phyloP scores from a whole-genome alignment of 495 filamentous ascomycete species.

The Lasiosphaeria miniovina region DNA sequence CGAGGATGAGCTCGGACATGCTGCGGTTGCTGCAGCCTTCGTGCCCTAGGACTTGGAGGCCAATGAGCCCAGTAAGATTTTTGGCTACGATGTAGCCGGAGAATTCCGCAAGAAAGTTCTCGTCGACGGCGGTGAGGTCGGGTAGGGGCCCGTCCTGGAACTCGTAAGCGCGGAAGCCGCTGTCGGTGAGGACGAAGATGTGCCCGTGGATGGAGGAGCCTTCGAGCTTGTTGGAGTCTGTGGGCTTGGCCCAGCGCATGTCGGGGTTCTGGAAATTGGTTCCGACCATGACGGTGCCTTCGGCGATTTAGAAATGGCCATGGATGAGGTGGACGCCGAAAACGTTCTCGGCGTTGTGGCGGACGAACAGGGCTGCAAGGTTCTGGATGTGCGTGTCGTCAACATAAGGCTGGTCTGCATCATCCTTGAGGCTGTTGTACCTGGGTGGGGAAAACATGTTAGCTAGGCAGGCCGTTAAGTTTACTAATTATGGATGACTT shows the following conservation, averaged over 20 bases:
- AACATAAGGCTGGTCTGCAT: no score
- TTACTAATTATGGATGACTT: no score
- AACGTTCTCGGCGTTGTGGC: slow-evolving; percentile 2
- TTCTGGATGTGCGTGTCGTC: no score
- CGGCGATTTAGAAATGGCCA: slow-evolving; percentile 2
- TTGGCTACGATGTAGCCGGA: neutral
- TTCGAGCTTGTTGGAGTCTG: neutral
- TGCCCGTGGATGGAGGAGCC: neutral
- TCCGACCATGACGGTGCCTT: slow-evolving; percentile 1
- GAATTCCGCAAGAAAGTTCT: neutral
- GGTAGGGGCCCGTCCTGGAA: neutral
- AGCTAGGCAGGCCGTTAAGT: no score
- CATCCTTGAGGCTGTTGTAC: no score
- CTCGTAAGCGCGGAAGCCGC: neutral
- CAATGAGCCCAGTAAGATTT: neutral
- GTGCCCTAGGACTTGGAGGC: neutral
- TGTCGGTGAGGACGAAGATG: slow-evolving; percentile 3
- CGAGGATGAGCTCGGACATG: slow-evolving; percentile 15
- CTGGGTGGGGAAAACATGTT: no score
- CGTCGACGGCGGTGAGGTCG: neutral
- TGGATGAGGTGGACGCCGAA: slow-evolving; percentile 4
- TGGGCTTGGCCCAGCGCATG: neutral
- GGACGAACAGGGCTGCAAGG: neutral
- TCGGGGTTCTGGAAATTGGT: slow-evolving; percentile 1
- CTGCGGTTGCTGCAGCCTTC: neutral